Conservation (phyloP, 2,329 filamentous ascomycete genomes). For the Colletotrichum costaricense region DNA sequence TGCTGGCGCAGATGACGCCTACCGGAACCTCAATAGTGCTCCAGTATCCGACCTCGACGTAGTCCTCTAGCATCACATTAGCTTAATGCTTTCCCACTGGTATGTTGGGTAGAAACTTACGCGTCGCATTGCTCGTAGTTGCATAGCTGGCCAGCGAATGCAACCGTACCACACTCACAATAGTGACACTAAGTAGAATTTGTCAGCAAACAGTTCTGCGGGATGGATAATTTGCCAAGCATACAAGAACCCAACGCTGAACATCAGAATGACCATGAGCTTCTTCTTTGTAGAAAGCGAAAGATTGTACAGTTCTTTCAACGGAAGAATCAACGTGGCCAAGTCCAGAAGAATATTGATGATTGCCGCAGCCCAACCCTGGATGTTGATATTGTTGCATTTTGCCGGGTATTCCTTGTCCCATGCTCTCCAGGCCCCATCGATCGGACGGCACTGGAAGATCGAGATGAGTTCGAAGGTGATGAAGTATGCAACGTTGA, state of each 20-base stretch:
- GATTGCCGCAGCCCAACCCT: constrained; percentile 43
- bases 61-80: constrained; percentile 43
- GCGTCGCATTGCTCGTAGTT: constrained; percentile 38
- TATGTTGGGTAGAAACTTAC: background rate
- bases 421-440: constrained; percentile 40
- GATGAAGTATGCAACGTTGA: constrained; percentile 39
- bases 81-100: constrained; percentile 41
- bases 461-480: constrained; percentile 45
- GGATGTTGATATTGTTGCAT: constrained; percentile 47
- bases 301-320: constrained; percentile 51
- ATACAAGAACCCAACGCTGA: constrained; percentile 53
- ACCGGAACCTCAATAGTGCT: constrained; percentile 34
- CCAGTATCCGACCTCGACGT: constrained; percentile 31
- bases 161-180: constrained; percentile 47
- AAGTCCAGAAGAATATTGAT: constrained; percentile 49
- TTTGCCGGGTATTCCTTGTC: constrained; percentile 34
- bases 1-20: constrained; percentile 33
- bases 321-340: constrained; percentile 47
- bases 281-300: constrained; percentile 56
- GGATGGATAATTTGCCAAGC: background rate
- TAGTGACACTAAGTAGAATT: constrained; percentile 42
- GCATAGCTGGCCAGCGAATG: constrained; percentile 31
- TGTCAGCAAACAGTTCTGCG: background rate
- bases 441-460: constrained; percentile 28
- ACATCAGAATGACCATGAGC: constrained; percentile 55